A percentile compares a stretch with the other conserved stretches of the same genome.
Conservation (phyloP, 2,329 filamentous ascomycete species). For the Aureobasidium sp. region DNA sequence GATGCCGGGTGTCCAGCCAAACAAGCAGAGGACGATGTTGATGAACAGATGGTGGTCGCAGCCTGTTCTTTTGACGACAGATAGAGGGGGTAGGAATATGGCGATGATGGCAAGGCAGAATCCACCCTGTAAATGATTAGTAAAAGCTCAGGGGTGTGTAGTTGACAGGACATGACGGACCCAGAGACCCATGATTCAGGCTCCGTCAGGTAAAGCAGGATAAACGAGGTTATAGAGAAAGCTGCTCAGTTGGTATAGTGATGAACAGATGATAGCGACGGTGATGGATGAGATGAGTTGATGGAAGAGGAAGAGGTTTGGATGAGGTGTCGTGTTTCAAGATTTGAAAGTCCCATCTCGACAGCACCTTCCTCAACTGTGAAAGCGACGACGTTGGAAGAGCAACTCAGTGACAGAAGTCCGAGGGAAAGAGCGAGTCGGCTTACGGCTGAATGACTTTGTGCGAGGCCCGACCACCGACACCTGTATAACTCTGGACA, state of each 20-base stretch:
- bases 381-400: background rate
- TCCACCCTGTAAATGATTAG: constrained; percentile 11
- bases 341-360: too few species aligned
- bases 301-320: background rate
- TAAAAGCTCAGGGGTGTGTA: too few species aligned
- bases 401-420: background rate
- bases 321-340: background rate
- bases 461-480: background rate
- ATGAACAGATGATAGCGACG: background rate
- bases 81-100: constrained; percentile 78
- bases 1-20: constrained; percentile 14
- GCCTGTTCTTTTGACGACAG: constrained; percentile 84
- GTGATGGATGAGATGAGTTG: background rate
- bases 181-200: background rate
- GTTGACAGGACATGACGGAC: background rate
- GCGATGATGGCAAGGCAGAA: constrained; percentile 52
- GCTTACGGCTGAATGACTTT: background rate
- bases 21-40: constrained; percentile 77
- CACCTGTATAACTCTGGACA: background rate
- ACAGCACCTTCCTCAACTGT: background rate
- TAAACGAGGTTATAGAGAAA: background rate
- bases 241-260: background rate
- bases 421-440: background rate
- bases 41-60: constrained; percentile 78
- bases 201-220: background rate